Evolutionary conservation across 2,329 filamentous ascomycete species (phyloP), one percentile per base, ranked within the genome.

Genomic region (Botrytis squamosa): DNA sequence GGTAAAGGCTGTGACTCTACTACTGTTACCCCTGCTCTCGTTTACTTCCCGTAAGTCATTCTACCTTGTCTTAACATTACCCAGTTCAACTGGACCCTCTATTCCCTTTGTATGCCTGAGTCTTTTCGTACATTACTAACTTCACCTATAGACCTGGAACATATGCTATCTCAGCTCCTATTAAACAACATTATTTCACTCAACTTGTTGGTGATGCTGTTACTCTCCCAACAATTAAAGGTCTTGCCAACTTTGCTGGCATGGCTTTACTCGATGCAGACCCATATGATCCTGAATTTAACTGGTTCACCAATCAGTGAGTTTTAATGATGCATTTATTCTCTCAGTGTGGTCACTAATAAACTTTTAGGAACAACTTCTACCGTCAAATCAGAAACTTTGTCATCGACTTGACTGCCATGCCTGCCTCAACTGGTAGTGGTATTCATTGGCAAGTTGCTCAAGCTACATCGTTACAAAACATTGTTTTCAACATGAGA

Each of bases 241-340:
- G 92, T 4, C 82, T 89, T 1, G 82, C 90, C 62, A 85, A 86
- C 78, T 99, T 98, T 80, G 77, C 85, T 3, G 96, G 95, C 65
- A 97, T 98, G 85, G 95, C 92, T 62, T 88, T 98, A 71, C 92
- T 99, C 77, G 95, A 98, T 81, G 87, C 93, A 2, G 91, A 98
- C 80, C 95, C 95, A 0, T 98, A 98, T 82, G 88, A 89, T 57
- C 84, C 85, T 1, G 92, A 92, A 60, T 83, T 82, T 76, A 94
- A 94, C 85, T 93, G 90, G 90, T 93, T 90, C 82, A 91, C 90
- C 79, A 95, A 95, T 83, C 91, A 94, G 82, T 64, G 18, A 62
- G 52, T 70, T 49, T 16, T 18, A 2, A n/a, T 70, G 8, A 29
- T 44, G 40, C 16, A 64, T 38, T 42, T n/a, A 18, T 60, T 4